A percentile compares a stretch with the other conserved stretches of the same genome.
Evolutionary conservation across 2,329 filamentous ascomycete genomes (phyloP).

Genomic region (Epichloe brachyelytri): DNA sequence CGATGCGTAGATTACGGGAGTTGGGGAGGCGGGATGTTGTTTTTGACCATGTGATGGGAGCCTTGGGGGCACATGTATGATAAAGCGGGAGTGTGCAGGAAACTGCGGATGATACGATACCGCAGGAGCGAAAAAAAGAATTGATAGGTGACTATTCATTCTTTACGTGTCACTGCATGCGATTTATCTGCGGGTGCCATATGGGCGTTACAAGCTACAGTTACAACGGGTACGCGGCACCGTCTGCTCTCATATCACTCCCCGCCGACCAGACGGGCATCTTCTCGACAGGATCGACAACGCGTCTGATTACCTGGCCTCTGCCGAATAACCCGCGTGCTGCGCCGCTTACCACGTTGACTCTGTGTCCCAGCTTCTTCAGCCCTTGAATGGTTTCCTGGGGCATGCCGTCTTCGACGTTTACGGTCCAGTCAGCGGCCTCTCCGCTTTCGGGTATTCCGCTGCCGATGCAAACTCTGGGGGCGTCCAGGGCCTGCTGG

Average conservation of each 20-base stretch:
- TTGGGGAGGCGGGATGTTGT: constrained; percentile 15
- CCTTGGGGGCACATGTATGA: background rate
- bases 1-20: constrained; percentile 16
- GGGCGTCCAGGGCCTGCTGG: constrained; percentile 81
- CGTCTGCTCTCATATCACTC: constrained; percentile 80
- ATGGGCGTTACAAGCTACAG: constrained; percentile 7
- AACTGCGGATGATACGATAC: too few species aligned
- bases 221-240: constrained; percentile 44
- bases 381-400: constrained; percentile 55
- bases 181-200: background rate
- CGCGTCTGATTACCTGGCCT: constrained; percentile 73
- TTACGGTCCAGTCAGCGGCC: constrained; percentile 51
- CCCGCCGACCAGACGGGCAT: constrained; percentile 72
- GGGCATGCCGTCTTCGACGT: constrained; percentile 71
- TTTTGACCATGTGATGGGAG: constrained; percentile 8
- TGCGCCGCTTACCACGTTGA: constrained; percentile 54
- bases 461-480: constrained; percentile 76
- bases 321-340: constrained; percentile 63
- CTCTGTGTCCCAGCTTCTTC: constrained; percentile 56
- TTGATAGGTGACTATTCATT: too few species aligned
- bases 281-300: constrained; percentile 56
- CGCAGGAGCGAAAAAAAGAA: too few species aligned
- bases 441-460: constrained; percentile 51
- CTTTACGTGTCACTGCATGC: too few species aligned
- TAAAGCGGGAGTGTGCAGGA: background rate